Conservation (phyloP, 208 protist species). For the Acanthamoeba castellanii region DNA sequence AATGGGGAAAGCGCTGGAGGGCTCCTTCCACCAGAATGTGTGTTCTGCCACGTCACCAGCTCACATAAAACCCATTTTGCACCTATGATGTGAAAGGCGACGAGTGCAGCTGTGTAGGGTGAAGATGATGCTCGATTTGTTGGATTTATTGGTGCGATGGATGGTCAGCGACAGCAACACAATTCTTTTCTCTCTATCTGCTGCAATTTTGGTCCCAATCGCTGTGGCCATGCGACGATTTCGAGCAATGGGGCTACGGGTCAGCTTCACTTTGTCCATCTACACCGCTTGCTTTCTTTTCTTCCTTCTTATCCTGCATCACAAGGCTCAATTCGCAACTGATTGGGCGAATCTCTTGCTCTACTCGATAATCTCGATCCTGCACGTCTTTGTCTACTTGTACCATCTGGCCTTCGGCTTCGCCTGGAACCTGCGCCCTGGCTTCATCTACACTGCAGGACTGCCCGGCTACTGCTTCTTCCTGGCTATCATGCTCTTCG, state of each 20-base stretch:
- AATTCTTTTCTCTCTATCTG: background rate
- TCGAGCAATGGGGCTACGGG: background rate
- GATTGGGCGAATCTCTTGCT: background rate
- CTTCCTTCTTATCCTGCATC: constrained; percentile 38
- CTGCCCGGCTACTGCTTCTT: constrained; percentile 69
- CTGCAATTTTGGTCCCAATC: background rate
- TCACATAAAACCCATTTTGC: no score
- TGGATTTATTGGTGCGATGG: background rate
- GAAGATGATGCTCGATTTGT: no score
- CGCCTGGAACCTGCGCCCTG: background rate
- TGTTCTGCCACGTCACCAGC: no score
- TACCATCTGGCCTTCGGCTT: constrained; percentile 43
- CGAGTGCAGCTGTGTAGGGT: no score
- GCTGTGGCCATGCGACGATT: constrained; percentile 15
- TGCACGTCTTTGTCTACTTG: constrained; percentile 1
- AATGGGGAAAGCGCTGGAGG: no score
- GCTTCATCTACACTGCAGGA: background rate
- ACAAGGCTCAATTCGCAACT: background rate
- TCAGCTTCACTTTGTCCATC: background rate
- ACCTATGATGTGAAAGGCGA: no score
- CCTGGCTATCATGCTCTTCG: background rate
- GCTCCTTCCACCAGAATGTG: no score
- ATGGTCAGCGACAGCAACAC: background rate
- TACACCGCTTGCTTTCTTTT: constrained; percentile 30
- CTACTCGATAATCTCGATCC: background rate